Conservation (phyloP, 1,284 basidiomycete genomes). For the Prillingera fragicola region DNA sequence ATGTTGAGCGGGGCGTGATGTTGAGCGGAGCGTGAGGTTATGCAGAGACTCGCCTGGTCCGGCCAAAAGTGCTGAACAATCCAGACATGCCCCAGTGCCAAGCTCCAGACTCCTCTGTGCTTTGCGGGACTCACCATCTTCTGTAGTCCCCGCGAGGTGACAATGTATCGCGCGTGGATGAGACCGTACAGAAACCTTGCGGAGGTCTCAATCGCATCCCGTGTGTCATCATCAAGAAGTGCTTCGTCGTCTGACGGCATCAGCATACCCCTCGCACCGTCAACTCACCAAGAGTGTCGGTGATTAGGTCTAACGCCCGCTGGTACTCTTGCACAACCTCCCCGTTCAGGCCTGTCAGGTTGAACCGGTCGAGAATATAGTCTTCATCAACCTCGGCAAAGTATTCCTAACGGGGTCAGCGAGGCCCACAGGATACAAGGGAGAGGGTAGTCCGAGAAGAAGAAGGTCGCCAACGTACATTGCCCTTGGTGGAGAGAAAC, state of each 20-base stretch:
- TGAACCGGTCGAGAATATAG: constrained; percentile 97
- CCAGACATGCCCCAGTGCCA: neutral
- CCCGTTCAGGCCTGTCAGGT: constrained; percentile 92
- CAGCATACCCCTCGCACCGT: neutral
- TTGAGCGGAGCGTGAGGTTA: neutral
- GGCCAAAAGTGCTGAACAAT: too few species aligned
- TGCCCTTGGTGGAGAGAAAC: constrained; percentile 78
- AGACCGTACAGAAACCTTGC: constrained; percentile 88
- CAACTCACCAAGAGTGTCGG: constrained; percentile 69
- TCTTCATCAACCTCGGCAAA: constrained; percentile 99
- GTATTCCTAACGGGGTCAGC: constrained; percentile 61
- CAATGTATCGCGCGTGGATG: constrained; percentile 95
- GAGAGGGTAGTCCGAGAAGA: neutral
- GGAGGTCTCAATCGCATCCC: constrained; percentile 68
- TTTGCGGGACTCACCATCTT: constrained; percentile 95
- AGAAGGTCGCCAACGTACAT: constrained; percentile 22
- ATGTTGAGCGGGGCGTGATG: neutral
- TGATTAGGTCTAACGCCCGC: constrained; percentile 91
- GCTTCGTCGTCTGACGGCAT: constrained; percentile 47
- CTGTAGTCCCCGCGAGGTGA: constrained; percentile 82
- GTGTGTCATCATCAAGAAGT: constrained; percentile 51
- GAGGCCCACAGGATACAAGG: too few species aligned
- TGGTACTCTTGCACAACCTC: constrained; percentile 87
- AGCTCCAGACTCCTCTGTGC: neutral
- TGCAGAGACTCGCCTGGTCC: neutral